Evolutionary conservation across 2,329 filamentous ascomycete species (phyloP).

Genomic region (Epichloe coenophiala): DNA sequence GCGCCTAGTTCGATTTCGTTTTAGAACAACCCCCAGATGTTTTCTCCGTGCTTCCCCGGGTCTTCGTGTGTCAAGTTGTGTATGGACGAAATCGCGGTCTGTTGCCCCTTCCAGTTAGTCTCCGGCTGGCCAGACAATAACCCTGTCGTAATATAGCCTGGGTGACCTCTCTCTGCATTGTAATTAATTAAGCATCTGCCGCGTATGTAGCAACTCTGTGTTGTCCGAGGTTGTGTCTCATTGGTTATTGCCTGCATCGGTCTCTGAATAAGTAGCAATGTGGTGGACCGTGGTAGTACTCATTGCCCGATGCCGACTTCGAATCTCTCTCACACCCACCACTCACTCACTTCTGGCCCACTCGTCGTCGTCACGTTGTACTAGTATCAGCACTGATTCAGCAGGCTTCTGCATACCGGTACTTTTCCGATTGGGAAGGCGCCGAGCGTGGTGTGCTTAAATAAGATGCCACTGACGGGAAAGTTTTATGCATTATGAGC

Average conservation of each 20-base stretch:
- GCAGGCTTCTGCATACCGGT: neutral
- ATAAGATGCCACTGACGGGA: too few relatives aligned
- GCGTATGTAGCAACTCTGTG: neutral
- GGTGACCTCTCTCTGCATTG: neutral
- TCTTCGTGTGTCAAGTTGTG: neutral
- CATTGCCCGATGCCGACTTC: too few relatives aligned
- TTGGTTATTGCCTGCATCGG: too few relatives aligned
- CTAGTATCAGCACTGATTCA: too few relatives aligned
- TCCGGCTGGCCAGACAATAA: neutral
- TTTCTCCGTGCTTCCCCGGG: neutral
- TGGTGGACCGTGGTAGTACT: too few relatives aligned
- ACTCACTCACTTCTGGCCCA: too few relatives aligned
- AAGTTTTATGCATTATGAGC: too few relatives aligned
- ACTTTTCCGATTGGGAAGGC: conserved; percentile 5
- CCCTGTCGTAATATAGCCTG: neutral
- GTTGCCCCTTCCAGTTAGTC: neutral
- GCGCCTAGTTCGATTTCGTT: neutral
- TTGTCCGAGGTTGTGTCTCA: neutral
- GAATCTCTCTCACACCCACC: too few relatives aligned
- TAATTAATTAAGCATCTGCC: neutral
- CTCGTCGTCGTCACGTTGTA: too few relatives aligned
- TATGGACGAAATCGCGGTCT: neutral
- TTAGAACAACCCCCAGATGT: neutral
- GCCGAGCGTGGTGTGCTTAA: conserved; percentile 1
- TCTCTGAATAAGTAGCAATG: too few relatives aligned